Percentiles rank a stretch among this genome's conserved stretches.
Evolutionary conservation across 208 protist species (phyloP).

Genomic region (Leishmania guyanensis): DNA sequence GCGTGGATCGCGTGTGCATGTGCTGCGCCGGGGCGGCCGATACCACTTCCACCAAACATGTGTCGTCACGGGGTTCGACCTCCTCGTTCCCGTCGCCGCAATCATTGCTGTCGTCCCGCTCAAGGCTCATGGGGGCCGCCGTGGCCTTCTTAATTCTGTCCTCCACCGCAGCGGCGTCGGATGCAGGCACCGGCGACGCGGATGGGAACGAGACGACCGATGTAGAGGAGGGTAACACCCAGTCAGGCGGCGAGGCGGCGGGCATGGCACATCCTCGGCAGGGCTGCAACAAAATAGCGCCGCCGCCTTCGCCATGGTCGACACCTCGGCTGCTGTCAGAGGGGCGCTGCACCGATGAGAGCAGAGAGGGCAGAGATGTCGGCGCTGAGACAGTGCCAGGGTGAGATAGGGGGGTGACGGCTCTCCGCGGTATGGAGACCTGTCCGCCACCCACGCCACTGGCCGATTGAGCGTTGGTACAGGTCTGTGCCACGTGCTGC

Average conservation of each 20-base stretch:
- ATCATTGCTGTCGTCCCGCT: conserved; percentile 2
- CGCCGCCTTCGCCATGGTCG: background rate
- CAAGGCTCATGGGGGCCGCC: background rate
- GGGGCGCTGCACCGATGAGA: background rate
- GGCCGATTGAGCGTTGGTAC: background rate
- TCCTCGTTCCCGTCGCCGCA: background rate
- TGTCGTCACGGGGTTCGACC: background rate
- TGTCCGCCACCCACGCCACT: background rate
- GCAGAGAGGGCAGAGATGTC: background rate
- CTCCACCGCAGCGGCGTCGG: background rate
- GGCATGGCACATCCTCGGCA: background rate
- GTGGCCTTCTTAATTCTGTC: background rate
- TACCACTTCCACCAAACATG: background rate
- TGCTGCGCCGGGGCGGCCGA: background rate
- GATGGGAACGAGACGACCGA: background rate
- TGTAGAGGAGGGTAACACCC: conserved; percentile 4
- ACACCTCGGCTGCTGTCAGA: background rate
- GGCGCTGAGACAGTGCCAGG: background rate
- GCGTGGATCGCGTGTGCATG: background rate
- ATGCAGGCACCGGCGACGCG: background rate
- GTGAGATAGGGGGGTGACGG: background rate
- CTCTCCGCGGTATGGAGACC: background rate
- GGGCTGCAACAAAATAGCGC: background rate
- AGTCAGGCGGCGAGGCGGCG: conserved; percentile 16
- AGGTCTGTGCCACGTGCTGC: background rate